Evolutionary conservation across 805 yeast species (phyloP).

Genomic region (Saccharomycopsis sp.): DNA sequence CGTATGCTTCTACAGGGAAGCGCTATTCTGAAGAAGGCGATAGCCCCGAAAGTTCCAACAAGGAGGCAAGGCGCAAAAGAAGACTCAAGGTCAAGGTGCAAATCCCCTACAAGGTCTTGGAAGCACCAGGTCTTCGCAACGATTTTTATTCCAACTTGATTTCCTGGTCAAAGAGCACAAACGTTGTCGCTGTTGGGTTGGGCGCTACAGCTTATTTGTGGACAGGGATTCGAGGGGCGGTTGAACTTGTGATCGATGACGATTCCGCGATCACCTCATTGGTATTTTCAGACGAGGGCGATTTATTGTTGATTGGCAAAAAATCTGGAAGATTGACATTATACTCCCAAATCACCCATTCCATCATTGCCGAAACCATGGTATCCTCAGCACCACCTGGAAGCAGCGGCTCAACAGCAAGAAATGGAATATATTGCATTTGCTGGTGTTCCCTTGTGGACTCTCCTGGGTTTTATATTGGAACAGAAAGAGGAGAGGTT

Average conservation of each 20-base stretch:
- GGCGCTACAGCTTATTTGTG: constrained; percentile 52
- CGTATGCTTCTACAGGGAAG: constrained; percentile 8
- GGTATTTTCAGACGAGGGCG: constrained; percentile 39
- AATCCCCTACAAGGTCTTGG: constrained; percentile 43
- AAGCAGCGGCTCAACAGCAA: constrained; percentile 21
- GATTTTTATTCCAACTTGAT: constrained; percentile 73
- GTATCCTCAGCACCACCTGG: too few species aligned
- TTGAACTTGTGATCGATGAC: constrained; percentile 31
- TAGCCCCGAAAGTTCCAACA: constrained; percentile 1
- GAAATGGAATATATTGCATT: constrained; percentile 45
- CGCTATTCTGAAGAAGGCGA: neutral
- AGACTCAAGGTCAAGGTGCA: constrained; percentile 29
- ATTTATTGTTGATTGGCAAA: constrained; percentile 47
- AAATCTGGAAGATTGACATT: constrained; percentile 44
- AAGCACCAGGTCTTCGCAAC: constrained; percentile 64
- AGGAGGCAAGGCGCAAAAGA: constrained; percentile 19
- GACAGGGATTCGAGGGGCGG: constrained; percentile 44
- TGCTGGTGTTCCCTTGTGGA: constrained; percentile 53
- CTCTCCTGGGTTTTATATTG: constrained; percentile 40
- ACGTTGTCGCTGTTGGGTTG: constrained; percentile 57
- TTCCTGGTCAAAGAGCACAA: constrained; percentile 53
- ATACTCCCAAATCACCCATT: constrained; percentile 39
- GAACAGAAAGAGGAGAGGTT: constrained; percentile 59
- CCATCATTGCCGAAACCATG: too few species aligned
- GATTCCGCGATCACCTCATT: constrained; percentile 45